phyloP scores from a whole-genome alignment of 2,329 filamentous ascomycete genomes.

The Diaporthe humulicola region DNA sequence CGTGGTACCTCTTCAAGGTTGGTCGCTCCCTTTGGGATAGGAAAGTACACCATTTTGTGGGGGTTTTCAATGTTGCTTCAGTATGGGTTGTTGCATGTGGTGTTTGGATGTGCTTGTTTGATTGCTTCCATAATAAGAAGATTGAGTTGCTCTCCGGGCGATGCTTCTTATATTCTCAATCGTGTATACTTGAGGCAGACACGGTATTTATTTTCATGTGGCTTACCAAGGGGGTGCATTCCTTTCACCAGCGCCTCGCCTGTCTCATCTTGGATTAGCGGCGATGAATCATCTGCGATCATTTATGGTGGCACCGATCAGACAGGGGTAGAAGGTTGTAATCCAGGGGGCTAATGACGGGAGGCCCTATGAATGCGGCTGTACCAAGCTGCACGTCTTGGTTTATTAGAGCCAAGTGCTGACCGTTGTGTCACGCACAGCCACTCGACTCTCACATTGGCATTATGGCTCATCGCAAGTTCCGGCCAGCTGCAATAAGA shows the following conservation, averaged over 20 bases:
- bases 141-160: too few species aligned
- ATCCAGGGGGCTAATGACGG: neutral
- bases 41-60: neutral
- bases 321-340: neutral
- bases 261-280: neutral
- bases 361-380: neutral
- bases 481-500: neutral
- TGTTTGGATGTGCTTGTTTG: neutral
- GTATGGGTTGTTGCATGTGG: neutral
- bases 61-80: neutral
- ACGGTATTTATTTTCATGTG: neutral
- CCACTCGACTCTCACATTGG: neutral
- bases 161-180: neutral
- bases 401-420: neutral
- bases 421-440: neutral
- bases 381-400: neutral
- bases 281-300: constrained; percentile 21
- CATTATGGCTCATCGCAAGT: constrained; percentile 6
- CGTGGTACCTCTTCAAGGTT: constrained; percentile 5
- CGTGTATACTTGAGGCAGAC: too few species aligned
- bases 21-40: neutral
- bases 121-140: neutral
- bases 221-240: neutral
- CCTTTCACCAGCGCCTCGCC: neutral
- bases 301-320: neutral